Base-by-base conservation (phyloP, 2,329 filamentous ascomycete genomes). In the Aspergillus aculeatinus region DNA sequence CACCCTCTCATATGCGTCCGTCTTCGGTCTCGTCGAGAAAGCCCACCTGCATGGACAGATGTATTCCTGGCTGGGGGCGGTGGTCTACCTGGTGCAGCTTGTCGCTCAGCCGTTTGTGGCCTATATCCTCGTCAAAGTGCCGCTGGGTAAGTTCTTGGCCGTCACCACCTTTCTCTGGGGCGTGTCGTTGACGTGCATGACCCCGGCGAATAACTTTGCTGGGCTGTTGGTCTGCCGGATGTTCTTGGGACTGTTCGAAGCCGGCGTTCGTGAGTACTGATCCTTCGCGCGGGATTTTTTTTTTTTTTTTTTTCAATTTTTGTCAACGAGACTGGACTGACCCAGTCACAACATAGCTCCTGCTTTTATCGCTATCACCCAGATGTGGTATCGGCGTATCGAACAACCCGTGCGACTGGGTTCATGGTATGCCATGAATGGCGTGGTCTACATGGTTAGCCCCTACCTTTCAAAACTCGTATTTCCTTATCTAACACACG, bases 1-100 rank as follows among this genome's bases (percentile, higher is more conserved):
- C 0, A 85, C 84, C 0, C 76, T 88, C 2, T 78, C 75, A 2
- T 89, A 88, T 66, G 84, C 84, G 2, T 87, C 85, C 0, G 83
- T 88, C 11, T 88, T 88, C 64, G 86, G 86, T 2, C 77, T 89
- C 11, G 81, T 85, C 33, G 76, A 86, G 55, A 83, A 87, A 68
- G 82, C 85, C 0, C 69, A 81, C 47, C 81, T 89, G 1, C 74
- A 81, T 9, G 84, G 84, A 16, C 77, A 84, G 52, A 79, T 88
- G 61, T 84, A 80, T 68, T 80, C 78, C 35, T 83, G 81, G 82
- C 72, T 82, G 0, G 80, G 80, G 1, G 77, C 79, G 4, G 79
- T 84, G 29, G 81, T 85, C 12, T 85, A 85, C 60, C 74, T 85
- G 44, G 82, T 81, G 0, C 82, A 85, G 67, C 74, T 85, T 29